Conservation (phyloP, 2,329 filamentous ascomycete genomes). For the Fusarium nematophilum region DNA sequence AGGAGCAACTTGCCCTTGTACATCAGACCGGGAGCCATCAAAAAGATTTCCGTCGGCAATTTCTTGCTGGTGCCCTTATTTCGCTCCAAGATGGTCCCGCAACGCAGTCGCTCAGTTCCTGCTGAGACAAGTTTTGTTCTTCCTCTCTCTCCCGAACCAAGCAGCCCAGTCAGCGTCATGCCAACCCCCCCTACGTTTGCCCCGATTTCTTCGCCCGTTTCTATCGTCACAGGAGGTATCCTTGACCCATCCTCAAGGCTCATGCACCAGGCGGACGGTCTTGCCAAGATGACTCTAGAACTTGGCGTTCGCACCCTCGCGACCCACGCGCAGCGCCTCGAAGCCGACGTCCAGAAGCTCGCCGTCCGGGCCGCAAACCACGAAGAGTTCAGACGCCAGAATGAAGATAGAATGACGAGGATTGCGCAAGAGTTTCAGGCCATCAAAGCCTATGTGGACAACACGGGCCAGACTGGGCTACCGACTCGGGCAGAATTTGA, state of each 20-base stretch:
- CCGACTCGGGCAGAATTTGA: constrained; percentile 28
- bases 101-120: constrained; percentile 32
- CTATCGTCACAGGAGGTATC: neutral
- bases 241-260: constrained; percentile 18
- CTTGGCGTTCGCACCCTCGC: constrained; percentile 48
- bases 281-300: constrained; percentile 53
- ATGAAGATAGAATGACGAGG: constrained; percentile 45
- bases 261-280: constrained; percentile 45
- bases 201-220: neutral
- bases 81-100: constrained; percentile 13
- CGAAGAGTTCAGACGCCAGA: constrained; percentile 42
- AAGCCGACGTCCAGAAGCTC: constrained; percentile 45
- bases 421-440: constrained; percentile 48
- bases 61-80: too few species aligned
- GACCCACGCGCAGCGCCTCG: constrained; percentile 44
- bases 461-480: constrained; percentile 15
- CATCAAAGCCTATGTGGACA: constrained; percentile 43
- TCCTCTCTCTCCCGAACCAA: constrained; percentile 7
- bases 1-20: too few species aligned
- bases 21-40: too few species aligned
- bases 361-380: constrained; percentile 42
- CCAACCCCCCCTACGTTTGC: neutral
- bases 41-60: too few species aligned
- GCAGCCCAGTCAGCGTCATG: constrained; percentile 5
- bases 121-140: neutral